Conservation (phyloP, 305 asterid species). For the Solanum hybrid region DNA sequence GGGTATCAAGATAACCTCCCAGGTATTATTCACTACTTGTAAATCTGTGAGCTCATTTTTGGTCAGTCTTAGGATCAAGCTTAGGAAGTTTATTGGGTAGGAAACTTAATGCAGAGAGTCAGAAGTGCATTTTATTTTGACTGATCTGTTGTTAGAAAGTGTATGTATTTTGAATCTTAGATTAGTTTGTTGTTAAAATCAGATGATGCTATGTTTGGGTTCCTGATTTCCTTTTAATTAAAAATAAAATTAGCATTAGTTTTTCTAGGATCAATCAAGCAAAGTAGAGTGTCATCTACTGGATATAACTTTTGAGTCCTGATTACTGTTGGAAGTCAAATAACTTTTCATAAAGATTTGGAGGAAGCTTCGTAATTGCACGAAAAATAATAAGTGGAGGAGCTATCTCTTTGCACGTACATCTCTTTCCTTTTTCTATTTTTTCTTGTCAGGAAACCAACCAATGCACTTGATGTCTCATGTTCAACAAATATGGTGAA, state of each 20-base stretch:
- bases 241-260: neutral
- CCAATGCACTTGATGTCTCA: neutral
- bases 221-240: neutral
- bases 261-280: neutral
- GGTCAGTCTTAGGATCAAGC: neutral
- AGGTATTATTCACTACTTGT: slow-evolving; percentile 34
- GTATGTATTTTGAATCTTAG: neutral
- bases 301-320: neutral
- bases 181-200: neutral
- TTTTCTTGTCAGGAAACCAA: neutral
- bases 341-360: neutral
- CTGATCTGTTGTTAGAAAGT: neutral
- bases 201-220: neutral
- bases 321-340: neutral
- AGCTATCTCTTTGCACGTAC: neutral
- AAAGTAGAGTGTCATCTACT: neutral
- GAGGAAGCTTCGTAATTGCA: neutral
- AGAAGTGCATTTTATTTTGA: neutral
- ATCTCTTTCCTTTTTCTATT: neutral
- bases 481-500: neutral
- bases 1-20: slow-evolving; percentile 95
- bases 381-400: neutral
- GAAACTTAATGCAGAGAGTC: neutral
- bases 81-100: neutral
- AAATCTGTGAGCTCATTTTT: neutral